phyloP scores from a whole-genome alignment of 2,329 filamentous ascomycete species.

The Tolypocladium ophioglossoides region DNA sequence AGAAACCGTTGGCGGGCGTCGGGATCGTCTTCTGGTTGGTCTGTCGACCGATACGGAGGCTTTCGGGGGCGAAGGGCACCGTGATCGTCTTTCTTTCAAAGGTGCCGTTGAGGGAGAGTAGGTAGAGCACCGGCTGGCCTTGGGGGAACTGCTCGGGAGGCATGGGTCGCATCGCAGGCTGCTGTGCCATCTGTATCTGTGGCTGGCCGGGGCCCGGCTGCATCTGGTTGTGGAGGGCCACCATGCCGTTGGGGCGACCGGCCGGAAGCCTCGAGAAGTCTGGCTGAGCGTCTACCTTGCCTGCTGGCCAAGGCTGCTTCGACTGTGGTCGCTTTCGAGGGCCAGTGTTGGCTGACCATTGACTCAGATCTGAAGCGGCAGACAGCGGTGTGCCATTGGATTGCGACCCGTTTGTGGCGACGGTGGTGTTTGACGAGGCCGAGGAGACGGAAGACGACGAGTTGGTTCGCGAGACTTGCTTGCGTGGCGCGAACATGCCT shows the following conservation, averaged over 20 bases:
- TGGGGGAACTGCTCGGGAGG: conserved; percentile 45
- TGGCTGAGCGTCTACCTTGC: conserved; percentile 34
- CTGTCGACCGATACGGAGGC: conserved; percentile 85
- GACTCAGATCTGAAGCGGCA: conserved; percentile 35
- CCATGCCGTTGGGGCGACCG: conserved; percentile 33
- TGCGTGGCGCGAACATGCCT: conserved; percentile 84
- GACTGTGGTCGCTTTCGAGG: conserved; percentile 41
- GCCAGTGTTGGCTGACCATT: conserved; percentile 37
- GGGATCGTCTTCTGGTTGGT: conserved; percentile 95
- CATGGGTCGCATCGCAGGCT: conserved; percentile 52
- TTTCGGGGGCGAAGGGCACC: conserved; percentile 90
- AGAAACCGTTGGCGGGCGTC: conserved; percentile 84
- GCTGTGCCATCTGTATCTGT: conserved; percentile 29
- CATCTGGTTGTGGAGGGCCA: conserved; percentile 19
- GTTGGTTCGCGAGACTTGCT: conserved; percentile 75
- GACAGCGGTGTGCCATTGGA: conserved; percentile 48
- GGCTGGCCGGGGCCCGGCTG: conserved; percentile 20
- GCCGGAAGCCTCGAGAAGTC: conserved; percentile 36
- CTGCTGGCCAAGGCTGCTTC: conserved; percentile 38
- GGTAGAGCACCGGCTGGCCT: conserved; percentile 68
- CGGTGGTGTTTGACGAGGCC: conserved; percentile 49
- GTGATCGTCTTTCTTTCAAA: conserved; percentile 96
- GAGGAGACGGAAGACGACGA: conserved; percentile 82
- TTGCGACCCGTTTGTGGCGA: conserved; percentile 50
- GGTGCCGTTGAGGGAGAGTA: conserved; percentile 86